These are phyloP conservation scores for Leptosphaerulina australis DNA, from an alignment of 2,329 filamentous ascomycete species.

Conservation along the genomic window DNA sequence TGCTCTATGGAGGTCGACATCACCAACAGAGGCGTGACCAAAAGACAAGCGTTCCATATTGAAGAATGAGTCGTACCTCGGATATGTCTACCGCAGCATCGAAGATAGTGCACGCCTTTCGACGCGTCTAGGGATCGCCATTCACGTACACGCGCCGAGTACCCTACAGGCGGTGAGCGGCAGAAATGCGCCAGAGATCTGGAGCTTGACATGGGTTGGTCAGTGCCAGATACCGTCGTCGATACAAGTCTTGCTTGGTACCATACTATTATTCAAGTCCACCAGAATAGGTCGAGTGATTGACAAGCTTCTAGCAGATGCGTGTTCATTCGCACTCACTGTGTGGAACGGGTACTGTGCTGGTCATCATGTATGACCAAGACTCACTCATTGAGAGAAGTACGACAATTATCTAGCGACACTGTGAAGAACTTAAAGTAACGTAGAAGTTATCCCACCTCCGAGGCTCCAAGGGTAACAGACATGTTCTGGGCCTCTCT, in stretches of 20 bases:
- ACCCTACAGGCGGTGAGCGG: slow-evolving; percentile 17
- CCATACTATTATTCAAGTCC: no score
- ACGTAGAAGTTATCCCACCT: no score
- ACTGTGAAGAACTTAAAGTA: no score
- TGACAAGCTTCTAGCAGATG: no score
- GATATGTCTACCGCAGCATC: slow-evolving; percentile 1
- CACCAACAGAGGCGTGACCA: slow-evolving; percentile 22
- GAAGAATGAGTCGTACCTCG: slow-evolving; percentile 16
- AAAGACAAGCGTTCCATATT: slow-evolving; percentile 13
- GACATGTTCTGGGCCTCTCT: no score
- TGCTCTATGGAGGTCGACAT: slow-evolving; percentile 30
- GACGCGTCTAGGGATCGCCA: slow-evolving; percentile 11
- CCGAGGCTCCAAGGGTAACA: no score
- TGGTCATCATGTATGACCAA: no score
- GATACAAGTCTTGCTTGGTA: background rate
- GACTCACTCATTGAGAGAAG: no score
- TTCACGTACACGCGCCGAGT: slow-evolving; percentile 14
- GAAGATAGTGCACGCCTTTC: background rate
- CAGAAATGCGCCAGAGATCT: slow-evolving; percentile 10
- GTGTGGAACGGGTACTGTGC: no score
- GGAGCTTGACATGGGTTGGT: slow-evolving; percentile 5
- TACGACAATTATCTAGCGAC: no score
- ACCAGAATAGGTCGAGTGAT: no score
- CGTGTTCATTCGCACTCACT: no score
- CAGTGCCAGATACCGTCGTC: background rate